These are phyloP conservation scores for Geotrichum bryndzae DNA, from an alignment of 1,139 yeast species.

Conservation along the genomic window DNA sequence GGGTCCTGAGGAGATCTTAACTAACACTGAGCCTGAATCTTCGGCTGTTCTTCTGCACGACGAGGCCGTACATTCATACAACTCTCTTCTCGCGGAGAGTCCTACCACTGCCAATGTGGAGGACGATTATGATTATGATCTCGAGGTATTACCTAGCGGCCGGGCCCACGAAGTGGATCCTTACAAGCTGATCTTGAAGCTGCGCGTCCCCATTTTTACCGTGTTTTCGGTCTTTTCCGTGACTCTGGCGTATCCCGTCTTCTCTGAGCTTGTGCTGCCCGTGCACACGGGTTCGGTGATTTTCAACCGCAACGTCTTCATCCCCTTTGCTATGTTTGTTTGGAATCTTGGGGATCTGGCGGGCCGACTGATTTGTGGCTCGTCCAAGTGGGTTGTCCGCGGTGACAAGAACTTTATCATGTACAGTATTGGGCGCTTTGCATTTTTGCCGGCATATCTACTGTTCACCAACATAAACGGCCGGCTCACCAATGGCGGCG, in stretches of 20 bases:
- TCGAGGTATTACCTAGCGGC: background rate
- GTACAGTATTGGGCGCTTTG: slow-evolving; percentile 41
- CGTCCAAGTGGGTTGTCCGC: slow-evolving; percentile 25
- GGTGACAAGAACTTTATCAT: slow-evolving; percentile 19
- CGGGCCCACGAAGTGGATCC: background rate
- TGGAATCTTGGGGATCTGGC: slow-evolving; percentile 89
- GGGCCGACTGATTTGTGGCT: slow-evolving; percentile 58
- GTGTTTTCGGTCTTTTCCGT: slow-evolving; percentile 69
- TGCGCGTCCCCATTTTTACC: slow-evolving; percentile 58
- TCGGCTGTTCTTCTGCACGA: background rate
- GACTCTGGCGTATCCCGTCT: slow-evolving; percentile 81
- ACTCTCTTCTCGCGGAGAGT: background rate
- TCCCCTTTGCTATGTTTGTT: slow-evolving; percentile 69
- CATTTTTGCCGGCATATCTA: slow-evolving; percentile 40
- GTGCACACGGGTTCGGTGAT: slow-evolving; percentile 42
- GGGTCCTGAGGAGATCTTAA: background rate
- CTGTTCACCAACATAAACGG: slow-evolving; percentile 45
- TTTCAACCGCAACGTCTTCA: slow-evolving; percentile 41
- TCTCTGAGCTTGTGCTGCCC: slow-evolving; percentile 44
- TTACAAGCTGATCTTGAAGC: slow-evolving; percentile 41
- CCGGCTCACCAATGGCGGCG: background rate
- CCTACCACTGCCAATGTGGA: background rate
- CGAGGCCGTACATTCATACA: background rate
- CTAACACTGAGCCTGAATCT: background rate
- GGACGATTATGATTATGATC: background rate